Evolutionary conservation across 306 rosid genomes (phyloP).

Genomic region (Bauhinia variegata): DNA sequence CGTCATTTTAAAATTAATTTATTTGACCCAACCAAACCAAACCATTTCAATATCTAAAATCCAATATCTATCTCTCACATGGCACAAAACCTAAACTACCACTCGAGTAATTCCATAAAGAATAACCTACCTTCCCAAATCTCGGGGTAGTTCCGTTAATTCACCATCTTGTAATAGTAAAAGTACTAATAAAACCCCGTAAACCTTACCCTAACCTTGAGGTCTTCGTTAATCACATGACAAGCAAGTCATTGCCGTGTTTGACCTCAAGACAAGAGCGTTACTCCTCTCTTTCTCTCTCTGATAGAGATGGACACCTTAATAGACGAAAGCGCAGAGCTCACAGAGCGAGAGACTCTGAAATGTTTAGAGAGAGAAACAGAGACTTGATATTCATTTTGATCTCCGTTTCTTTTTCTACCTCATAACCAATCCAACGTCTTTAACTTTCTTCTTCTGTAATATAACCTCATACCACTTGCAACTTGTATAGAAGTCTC

Average conservation of each 20-base stretch:
- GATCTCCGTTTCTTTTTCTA: slow-evolving; percentile 11
- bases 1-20: not conserved
- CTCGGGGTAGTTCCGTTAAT: not conserved
- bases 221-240: slow-evolving; percentile 52
- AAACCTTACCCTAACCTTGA: not conserved
- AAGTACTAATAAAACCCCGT: no score
- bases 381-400: slow-evolving; percentile 27
- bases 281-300: not conserved
- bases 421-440: not conserved
- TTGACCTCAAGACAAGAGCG: slow-evolving; percentile 55
- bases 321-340: no score
- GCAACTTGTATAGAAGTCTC: not conserved
- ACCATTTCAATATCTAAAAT: not conserved
- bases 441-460: slow-evolving; percentile 31
- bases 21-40: not conserved
- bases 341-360: not conserved
- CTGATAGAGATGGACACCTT: no score
- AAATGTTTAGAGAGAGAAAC: not conserved
- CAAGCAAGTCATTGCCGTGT: slow-evolving; percentile 82
- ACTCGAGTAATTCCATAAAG: not conserved
- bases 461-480: not conserved
- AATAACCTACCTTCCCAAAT: slow-evolving; percentile 31
- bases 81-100: no score
- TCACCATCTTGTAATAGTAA: no score
- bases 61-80: no score